Evolutionary conservation across 2,329 filamentous ascomycete species (phyloP), one percentile per base, ranked within the genome.

Genomic region (Xylariaceae sp.): DNA sequence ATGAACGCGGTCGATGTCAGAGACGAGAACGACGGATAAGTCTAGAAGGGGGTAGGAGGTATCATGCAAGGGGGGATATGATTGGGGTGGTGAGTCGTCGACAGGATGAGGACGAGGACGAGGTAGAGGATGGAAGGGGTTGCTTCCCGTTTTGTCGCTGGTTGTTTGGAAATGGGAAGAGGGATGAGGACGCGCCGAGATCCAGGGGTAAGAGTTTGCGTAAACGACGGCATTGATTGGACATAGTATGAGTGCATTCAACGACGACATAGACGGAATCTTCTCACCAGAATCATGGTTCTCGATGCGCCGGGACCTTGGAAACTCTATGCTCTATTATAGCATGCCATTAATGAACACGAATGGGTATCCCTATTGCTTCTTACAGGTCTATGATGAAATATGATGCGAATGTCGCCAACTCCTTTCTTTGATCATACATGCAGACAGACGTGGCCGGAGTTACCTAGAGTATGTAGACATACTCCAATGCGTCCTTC

Each of bases 331-430:
- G 11, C 7, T 42, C n/a, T n/a, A 1, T 48, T 11, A 34, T 13
- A 4, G 47, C 35, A 48, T 37, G 45, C 37, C n/a, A 15, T 45
- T 4, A 51, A 23, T 42, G 17, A n/a, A 47, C 50, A 45, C 48
- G 54, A 48, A 57, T 4, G 59, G 62, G 62, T 63, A 62, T 63
- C 57, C 53, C 23, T 35, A 53, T 56, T 58, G n/a, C 37, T 42
- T 42, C 15, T 44, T 51, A 2, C 30, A 48, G 51, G 44, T 54
- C 39, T 47, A 42, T 10, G 37, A 42, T 30, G 23, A 30, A 30
- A 9, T 3, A 13, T 42, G 4, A 13, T 51, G 51, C 23, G 17
- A 55, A 53, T 44, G 47, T 52, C 52, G 48, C 48, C 8, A 61
- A 59, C 54, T 57, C 56, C 56, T 34, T 10, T 1, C n/a, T 17